Evolutionary conservation across 495 filamentous ascomycete species (phyloP), one percentile per base, ranked within the genome.

Genomic region (Penicillium argentinense): DNA sequence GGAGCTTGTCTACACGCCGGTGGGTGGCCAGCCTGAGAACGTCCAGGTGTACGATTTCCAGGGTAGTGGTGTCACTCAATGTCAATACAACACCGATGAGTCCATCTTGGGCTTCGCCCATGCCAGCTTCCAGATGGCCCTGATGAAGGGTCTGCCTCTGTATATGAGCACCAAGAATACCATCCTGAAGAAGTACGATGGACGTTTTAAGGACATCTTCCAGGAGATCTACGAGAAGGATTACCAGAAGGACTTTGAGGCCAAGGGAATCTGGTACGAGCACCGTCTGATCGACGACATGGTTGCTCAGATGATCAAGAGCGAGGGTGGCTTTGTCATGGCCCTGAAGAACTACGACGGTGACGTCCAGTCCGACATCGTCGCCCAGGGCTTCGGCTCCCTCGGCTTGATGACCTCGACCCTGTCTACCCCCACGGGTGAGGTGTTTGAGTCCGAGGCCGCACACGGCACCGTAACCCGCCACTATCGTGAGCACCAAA

Each of bases 121-220:
- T 59, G 87, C 93, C 40, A 87, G 81, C 54, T 97, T 98, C 84
- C 95, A 96, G 81, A 79, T 95, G 51, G 93, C 93, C 14, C 71
- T 98, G 23, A 76, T 80, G 66, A 95, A 96, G 81, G 74, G 72
- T 47, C 71, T 96, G 32, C 93, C 93, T 13, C 74, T 98, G 57
- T 98, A 97, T 73, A 90, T 97, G 91, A 93, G 87, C 80, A 98
- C 93, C 67, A 98, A 98, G 84, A 97, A 97, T 75, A 98, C 93
- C 49, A 98, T 98, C 61, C 73, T 98, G 55, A 98, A 98, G 85
- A 88, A 88, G 67, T 98, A 98, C 72, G 93, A 98, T 63, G 93
- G 93, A 22, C 80, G 86, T 53, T 98, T 98, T 80, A 97, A 96
- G 84, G 93, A 98, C 56, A 93, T 98, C 74, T 98, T 98, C 83